A percentile compares a stretch with the other conserved stretches of the same genome.
Conservation (phyloP, 192 early-diverging fungal species). For the Coemansia sp. region DNA sequence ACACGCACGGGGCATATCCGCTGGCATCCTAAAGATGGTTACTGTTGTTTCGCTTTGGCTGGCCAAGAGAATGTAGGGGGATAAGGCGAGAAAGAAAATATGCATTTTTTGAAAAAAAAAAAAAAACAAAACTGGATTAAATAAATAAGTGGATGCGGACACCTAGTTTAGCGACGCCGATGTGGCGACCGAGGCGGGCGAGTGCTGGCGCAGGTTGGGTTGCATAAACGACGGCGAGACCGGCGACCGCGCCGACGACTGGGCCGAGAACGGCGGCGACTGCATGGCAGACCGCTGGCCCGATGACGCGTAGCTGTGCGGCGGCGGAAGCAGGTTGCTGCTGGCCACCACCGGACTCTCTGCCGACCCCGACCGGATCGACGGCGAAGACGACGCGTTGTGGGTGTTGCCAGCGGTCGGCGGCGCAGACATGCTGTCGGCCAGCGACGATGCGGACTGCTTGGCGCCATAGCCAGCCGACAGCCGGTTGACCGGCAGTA, state of each 20-base stretch:
- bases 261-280: constrained; percentile 11
- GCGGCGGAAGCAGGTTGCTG: no score
- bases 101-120: not conserved
- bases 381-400: not conserved
- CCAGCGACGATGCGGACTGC: not conserved
- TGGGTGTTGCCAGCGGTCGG: not conserved
- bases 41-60: no score
- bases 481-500: constrained; percentile 32
- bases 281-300: not conserved
- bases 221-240: not conserved
- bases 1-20: no score
- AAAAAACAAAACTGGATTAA: not conserved
- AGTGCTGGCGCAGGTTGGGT: constrained; percentile 20
- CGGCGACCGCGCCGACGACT: constrained; percentile 15
- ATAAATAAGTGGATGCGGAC: no score
- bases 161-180: constrained; percentile 7
- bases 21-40: no score
- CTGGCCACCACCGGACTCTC: not conserved
- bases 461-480: constrained; percentile 7
- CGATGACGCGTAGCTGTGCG: not conserved
- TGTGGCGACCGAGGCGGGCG: constrained; percentile 19
- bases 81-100: not conserved
- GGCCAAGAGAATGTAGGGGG: no score
- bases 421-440: not conserved
- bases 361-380: not conserved